A percentile compares a stretch with the other conserved stretches of the same genome.
phyloP scores from a whole-genome alignment of 768 basidiomycete species.

The Suillus weaverae region DNA sequence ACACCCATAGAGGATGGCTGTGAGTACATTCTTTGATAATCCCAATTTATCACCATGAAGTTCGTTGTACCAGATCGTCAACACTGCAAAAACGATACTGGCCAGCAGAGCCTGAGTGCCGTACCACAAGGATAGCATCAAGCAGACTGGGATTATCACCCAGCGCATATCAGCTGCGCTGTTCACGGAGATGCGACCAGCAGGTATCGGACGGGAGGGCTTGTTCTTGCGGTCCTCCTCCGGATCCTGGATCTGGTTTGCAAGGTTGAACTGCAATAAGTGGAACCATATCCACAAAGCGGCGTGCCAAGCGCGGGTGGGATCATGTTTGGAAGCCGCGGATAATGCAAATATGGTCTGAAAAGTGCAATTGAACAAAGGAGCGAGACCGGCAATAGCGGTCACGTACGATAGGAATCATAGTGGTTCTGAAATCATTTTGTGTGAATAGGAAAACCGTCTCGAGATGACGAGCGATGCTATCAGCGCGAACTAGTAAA shows the following conservation, averaged over 20 bases:
- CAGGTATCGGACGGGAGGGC: conserved; percentile 42
- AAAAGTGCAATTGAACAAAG: not conserved
- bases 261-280: conserved; percentile 37
- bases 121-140: conserved; percentile 30
- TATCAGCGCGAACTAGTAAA: not conserved
- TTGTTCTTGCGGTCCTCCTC: conserved; percentile 44
- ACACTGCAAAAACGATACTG: conserved; percentile 28
- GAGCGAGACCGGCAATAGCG: not conserved
- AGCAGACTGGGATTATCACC: conserved; percentile 32
- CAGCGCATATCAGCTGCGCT: conserved; percentile 37
- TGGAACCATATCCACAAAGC: conserved; percentile 46
- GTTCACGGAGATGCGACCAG: conserved; percentile 36
- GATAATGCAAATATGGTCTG: conserved; percentile 35
- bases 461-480: conserved; percentile 13
- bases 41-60: conserved; percentile 37
- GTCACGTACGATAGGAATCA: conserved; percentile 20
- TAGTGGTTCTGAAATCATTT: conserved; percentile 18
- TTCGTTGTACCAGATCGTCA: conserved; percentile 41
- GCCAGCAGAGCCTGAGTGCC: conserved; percentile 33
- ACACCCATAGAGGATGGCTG: conserved; percentile 38
- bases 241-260: conserved; percentile 39
- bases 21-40: conserved; percentile 39
- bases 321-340: conserved; percentile 18
- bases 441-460: conserved; percentile 26
- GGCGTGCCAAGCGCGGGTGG: conserved; percentile 13